Percentiles rank a stretch among this genome's conserved stretches.
These are phyloP conservation scores for Stromatinia cepivora DNA, from an alignment of 2,329 filamentous ascomycete genomes.

Conservation along the genomic window DNA sequence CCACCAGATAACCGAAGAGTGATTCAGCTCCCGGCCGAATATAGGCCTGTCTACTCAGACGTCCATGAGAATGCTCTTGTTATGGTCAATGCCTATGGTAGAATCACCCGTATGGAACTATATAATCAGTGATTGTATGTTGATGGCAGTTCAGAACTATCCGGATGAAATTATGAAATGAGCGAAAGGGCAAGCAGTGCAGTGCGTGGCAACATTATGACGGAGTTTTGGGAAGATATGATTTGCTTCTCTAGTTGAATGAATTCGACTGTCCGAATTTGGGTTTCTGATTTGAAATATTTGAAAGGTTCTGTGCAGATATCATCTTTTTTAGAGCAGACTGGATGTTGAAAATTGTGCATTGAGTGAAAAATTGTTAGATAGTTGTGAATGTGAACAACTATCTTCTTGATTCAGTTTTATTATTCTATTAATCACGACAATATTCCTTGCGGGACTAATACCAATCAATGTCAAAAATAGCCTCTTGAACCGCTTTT, in stretches of 20 bases:
- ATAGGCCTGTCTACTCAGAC: too few species aligned
- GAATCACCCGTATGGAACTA: not conserved
- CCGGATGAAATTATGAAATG: not conserved
- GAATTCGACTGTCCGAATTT: not conserved
- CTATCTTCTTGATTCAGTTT: too few species aligned
- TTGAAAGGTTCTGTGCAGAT: not conserved
- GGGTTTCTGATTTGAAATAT: not conserved
- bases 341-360: not conserved
- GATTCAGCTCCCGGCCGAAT: not conserved
- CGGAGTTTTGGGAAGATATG: not conserved
- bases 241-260: not conserved
- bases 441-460: too few species aligned
- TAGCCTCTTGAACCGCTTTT: too few species aligned
- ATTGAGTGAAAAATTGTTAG: not conserved
- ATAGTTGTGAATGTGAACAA: too few species aligned
- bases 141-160: not conserved
- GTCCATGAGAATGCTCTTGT: not conserved
- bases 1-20: too few species aligned
- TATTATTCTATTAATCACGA: too few species aligned
- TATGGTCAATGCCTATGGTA: not conserved
- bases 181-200: not conserved
- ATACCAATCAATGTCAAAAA: too few species aligned
- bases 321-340: not conserved
- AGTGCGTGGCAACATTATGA: not conserved
- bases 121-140: not conserved